These are phyloP conservation scores for Backusella psychrophila DNA, from an alignment of 192 early-diverging fungal genomes.

Conservation along the genomic window DNA sequence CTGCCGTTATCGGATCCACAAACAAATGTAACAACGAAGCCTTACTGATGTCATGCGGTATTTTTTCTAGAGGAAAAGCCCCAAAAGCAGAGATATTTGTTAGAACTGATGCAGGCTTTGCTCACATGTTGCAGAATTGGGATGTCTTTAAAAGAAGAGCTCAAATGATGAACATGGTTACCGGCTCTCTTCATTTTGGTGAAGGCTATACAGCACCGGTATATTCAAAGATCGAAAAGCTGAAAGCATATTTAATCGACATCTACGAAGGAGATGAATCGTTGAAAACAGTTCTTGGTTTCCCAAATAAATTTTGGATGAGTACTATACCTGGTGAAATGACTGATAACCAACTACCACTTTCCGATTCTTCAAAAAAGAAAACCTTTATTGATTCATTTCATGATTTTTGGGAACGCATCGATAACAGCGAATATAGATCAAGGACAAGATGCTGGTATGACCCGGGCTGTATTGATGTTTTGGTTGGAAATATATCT, in stretches of 20 bases:
- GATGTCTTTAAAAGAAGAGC: slow-evolving; percentile 24
- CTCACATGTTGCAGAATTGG: slow-evolving; percentile 36
- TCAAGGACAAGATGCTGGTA: slow-evolving; percentile 25
- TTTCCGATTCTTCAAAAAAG: slow-evolving; percentile 2
- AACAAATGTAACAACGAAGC: not conserved
- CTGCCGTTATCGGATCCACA: slow-evolving; percentile 10
- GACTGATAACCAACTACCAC: not conserved
- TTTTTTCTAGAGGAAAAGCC: slow-evolving; percentile 24
- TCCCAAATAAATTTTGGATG: slow-evolving; percentile 18
- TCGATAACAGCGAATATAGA: slow-evolving; percentile 10
- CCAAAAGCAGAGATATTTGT: slow-evolving; percentile 33
- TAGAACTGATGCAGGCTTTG: slow-evolving; percentile 22
- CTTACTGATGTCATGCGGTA: slow-evolving; percentile 4
- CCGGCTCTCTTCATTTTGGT: slow-evolving; percentile 15
- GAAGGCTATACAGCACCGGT: slow-evolving; percentile 35
- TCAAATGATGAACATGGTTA: slow-evolving; percentile 33
- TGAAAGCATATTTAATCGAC: slow-evolving; percentile 41
- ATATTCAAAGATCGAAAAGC: slow-evolving; percentile 47
- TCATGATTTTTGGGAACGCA: slow-evolving; percentile 15
- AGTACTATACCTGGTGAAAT: not conserved
- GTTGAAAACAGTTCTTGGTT: slow-evolving; percentile 27
- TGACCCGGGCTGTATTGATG: slow-evolving; percentile 24
- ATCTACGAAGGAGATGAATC: slow-evolving; percentile 53
- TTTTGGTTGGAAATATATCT: slow-evolving; percentile 26
- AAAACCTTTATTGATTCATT: slow-evolving; percentile 17